Conservation (phyloP, 2,329 filamentous ascomycete genomes). For the Penicillium palitans region DNA sequence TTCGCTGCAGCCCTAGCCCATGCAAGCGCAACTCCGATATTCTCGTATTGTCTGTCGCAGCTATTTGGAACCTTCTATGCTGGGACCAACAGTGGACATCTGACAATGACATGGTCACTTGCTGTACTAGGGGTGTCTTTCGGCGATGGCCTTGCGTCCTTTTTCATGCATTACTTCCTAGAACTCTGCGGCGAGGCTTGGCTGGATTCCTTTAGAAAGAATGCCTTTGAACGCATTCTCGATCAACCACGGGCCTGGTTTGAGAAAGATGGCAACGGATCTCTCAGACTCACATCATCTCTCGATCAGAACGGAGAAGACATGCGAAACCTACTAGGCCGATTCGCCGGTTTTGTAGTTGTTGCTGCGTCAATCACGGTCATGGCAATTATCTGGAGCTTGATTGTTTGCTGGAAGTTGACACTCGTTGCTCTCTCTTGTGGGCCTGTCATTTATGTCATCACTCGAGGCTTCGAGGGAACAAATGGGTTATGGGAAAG, state of each 20-base stretch:
- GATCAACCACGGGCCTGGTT: slow-evolving; percentile 79
- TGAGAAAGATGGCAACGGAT: slow-evolving; percentile 64
- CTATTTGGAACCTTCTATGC: slow-evolving; percentile 71
- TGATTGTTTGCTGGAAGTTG: slow-evolving; percentile 74
- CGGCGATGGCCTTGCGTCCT: slow-evolving; percentile 65
- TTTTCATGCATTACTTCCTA: slow-evolving; percentile 67
- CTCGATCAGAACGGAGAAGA: slow-evolving; percentile 84
- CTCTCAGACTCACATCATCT: slow-evolving; percentile 65
- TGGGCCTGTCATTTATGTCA: slow-evolving; percentile 65
- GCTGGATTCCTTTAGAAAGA: slow-evolving; percentile 69
- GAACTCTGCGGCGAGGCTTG: slow-evolving; percentile 73
- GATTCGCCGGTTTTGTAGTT: slow-evolving; percentile 71
- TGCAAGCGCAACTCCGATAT: slow-evolving; percentile 68
- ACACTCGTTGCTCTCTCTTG: slow-evolving; percentile 73
- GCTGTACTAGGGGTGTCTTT: slow-evolving; percentile 67
- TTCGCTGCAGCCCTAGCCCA: slow-evolving; percentile 63
- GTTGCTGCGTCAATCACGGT: slow-evolving; percentile 66
- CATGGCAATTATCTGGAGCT: slow-evolving; percentile 72
- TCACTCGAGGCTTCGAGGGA: slow-evolving; percentile 65
- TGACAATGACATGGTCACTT: slow-evolving; percentile 67
- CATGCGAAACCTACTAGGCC: slow-evolving; percentile 77
- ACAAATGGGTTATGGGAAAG: slow-evolving; percentile 72
- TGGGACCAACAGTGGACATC: slow-evolving; percentile 48
- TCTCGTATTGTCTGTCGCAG: slow-evolving; percentile 73
- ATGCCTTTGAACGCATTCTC: slow-evolving; percentile 69